A percentile compares a stretch with the other conserved stretches of the same genome.
These are phyloP conservation scores for Pseudocercospora ulei DNA, from an alignment of 2,329 filamentous ascomycete genomes.

Conservation along the genomic window DNA sequence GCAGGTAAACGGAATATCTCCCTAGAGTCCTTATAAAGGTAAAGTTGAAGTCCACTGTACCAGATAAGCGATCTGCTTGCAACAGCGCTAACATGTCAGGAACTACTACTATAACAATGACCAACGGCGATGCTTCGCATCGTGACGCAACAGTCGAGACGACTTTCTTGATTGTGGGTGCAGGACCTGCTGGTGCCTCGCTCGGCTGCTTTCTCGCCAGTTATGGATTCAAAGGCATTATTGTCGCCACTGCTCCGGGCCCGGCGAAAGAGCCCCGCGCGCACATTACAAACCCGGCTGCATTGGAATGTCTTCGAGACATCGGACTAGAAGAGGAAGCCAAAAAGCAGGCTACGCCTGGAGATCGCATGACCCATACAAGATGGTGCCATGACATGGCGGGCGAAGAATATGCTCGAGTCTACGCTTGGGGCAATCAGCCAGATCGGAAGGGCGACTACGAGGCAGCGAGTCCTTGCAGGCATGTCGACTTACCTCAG, in stretches of 20 bases:
- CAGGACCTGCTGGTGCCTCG: slow-evolving; percentile 33
- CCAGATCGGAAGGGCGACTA: slow-evolving; percentile 37
- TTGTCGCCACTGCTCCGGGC: slow-evolving; percentile 44
- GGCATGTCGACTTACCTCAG: slow-evolving; percentile 39
- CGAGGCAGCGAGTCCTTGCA: slow-evolving; percentile 37
- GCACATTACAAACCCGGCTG: slow-evolving; percentile 52
- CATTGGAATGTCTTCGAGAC: slow-evolving; percentile 42
- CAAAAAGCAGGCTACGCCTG: slow-evolving; percentile 30
- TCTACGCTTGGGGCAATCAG: slow-evolving; percentile 40
- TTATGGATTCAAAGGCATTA: slow-evolving; percentile 43
- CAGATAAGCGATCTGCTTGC: slow-evolving; percentile 1
- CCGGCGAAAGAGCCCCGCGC: slow-evolving; percentile 50
- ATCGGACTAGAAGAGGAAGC: slow-evolving; percentile 38
- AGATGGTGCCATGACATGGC: slow-evolving; percentile 41
- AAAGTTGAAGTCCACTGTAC: not conserved
- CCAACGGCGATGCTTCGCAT: slow-evolving; percentile 10
- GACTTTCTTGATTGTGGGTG: slow-evolving; percentile 31
- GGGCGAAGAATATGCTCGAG: slow-evolving; percentile 40
- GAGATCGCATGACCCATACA: slow-evolving; percentile 36
- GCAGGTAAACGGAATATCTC: not conserved
- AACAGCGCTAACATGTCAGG: slow-evolving; percentile 5
- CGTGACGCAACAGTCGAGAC: slow-evolving; percentile 22
- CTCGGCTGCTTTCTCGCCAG: slow-evolving; percentile 32
- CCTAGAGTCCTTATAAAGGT: too few species aligned
- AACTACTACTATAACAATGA: not conserved